phyloP scores from a whole-genome alignment of 1,284 basidiomycete species.

The Leccinum pachyderme region DNA sequence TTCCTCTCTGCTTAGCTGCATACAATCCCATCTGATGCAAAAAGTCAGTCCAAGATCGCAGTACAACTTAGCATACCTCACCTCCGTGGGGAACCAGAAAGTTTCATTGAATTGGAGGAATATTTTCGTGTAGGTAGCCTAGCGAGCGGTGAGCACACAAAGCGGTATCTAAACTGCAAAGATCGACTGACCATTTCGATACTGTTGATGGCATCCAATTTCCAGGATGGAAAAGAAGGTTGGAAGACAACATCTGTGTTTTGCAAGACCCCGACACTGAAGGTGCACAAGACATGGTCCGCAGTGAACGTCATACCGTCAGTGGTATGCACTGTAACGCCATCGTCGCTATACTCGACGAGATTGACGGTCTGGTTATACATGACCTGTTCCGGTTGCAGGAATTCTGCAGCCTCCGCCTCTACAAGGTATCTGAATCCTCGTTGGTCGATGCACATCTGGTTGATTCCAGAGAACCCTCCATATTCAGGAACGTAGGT shows the following conservation, averaged over 20 bases:
- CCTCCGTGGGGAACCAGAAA: slow-evolving; percentile 71
- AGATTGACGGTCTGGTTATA: slow-evolving; percentile 52
- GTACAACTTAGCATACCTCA: slow-evolving; percentile 17
- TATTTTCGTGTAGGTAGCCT: slow-evolving; percentile 69
- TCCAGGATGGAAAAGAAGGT: slow-evolving; percentile 60
- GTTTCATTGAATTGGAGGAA: slow-evolving; percentile 63
- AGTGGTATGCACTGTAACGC: slow-evolving; percentile 47
- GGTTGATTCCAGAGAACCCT: slow-evolving; percentile 59
- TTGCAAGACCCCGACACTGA: slow-evolving; percentile 63
- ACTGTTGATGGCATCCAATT: slow-evolving; percentile 62
- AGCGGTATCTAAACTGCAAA: not conserved
- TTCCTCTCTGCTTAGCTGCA: slow-evolving; percentile 60
- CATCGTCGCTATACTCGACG: slow-evolving; percentile 45
- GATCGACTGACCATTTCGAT: slow-evolving; percentile 56
- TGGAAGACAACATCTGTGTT: slow-evolving; percentile 55
- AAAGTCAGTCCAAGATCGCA: not conserved
- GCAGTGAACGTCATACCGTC: slow-evolving; percentile 46
- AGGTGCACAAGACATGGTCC: slow-evolving; percentile 60
- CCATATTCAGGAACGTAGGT: slow-evolving; percentile 54
- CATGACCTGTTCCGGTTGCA: slow-evolving; percentile 43
- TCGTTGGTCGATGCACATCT: slow-evolving; percentile 56
- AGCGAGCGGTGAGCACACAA: not conserved
- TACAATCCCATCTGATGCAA: slow-evolving; percentile 57
- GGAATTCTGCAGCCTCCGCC: slow-evolving; percentile 53
- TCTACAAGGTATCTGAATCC: slow-evolving; percentile 59